A percentile compares a stretch with the other conserved stretches of the same genome.
phyloP scores from a whole-genome alignment of 768 basidiomycete genomes.

The Phaeotremella fagi region DNA sequence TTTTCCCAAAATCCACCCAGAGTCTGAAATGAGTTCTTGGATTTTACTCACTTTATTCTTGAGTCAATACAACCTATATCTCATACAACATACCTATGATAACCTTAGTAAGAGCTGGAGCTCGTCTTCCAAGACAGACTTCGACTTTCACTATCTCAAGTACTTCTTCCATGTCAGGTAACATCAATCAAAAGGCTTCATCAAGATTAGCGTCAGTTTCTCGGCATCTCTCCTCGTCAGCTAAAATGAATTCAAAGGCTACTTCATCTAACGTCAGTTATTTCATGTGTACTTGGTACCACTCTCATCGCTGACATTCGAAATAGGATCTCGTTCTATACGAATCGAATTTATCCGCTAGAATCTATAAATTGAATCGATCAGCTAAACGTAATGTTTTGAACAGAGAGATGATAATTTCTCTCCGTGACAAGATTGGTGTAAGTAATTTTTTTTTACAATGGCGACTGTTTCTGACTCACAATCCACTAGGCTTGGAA shows the following conservation, averaged over 20 bases:
- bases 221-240: constrained; percentile 21
- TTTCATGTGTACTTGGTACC: not conserved
- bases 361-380: constrained; percentile 75
- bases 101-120: constrained; percentile 3
- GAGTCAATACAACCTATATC: too few species aligned
- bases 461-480: not conserved
- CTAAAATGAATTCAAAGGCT: constrained; percentile 1
- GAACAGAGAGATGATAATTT: constrained; percentile 68
- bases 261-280: constrained; percentile 9
- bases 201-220: constrained; percentile 17
- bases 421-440: constrained; percentile 69
- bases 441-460: constrained; percentile 50
- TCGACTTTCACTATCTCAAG: not conserved
- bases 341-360: constrained; percentile 36
- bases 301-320: not conserved
- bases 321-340: constrained; percentile 29
- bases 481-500: constrained; percentile 32
- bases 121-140: not conserved
- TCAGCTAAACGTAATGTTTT: constrained; percentile 76
- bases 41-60: too few species aligned
- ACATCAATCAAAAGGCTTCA: not conserved
- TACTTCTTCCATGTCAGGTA: not conserved
- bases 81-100: too few species aligned
- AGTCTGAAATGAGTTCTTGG: too few species aligned
- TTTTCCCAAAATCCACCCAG: not conserved